A percentile compares a stretch with the other conserved stretches of the same genome.
These are phyloP conservation scores for Naganishia onofrii DNA, from an alignment of 768 basidiomycete genomes.

Conservation along the genomic window DNA sequence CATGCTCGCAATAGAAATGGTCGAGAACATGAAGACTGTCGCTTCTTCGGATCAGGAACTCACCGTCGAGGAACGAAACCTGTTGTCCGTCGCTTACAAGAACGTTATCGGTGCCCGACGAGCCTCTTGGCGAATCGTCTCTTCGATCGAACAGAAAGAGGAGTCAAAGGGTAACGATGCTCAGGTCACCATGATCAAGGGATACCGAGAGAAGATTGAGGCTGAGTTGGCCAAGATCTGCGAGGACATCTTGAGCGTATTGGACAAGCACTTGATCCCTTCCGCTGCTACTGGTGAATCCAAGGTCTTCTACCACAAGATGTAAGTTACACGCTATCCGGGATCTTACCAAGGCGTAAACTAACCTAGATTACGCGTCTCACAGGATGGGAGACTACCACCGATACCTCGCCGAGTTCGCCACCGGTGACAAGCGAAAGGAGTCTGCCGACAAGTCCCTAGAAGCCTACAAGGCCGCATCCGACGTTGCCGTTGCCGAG, in stretches of 20 bases:
- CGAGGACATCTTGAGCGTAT: conserved; percentile 95
- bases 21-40: conserved; percentile 98
- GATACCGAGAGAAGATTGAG: conserved; percentile 97
- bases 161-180: conserved; percentile 96
- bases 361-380: background rate
- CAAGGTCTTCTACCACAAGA: conserved; percentile 99
- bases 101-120: conserved; percentile 98
- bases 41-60: conserved; percentile 97
- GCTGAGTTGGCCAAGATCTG: conserved; percentile 95
- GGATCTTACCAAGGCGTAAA: background rate
- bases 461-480: conserved; percentile 87
- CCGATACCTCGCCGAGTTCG: conserved; percentile 98
- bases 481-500: conserved; percentile 92
- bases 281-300: conserved; percentile 95
- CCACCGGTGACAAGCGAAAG: conserved; percentile 95
- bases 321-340: conserved; percentile 66
- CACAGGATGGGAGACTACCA: conserved; percentile 98
- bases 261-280: conserved; percentile 93
- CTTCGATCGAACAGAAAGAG: conserved; percentile 98
- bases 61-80: conserved; percentile 96
- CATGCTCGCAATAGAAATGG: conserved; percentile 68
- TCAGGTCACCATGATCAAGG: conserved; percentile 95
- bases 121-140: conserved; percentile 96
- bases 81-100: conserved; percentile 97
- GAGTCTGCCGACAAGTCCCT: conserved; percentile 95